These are phyloP conservation scores for Aureobasidium sp. DNA, from an alignment of 2,329 filamentous ascomycete species.

Conservation along the genomic window DNA sequence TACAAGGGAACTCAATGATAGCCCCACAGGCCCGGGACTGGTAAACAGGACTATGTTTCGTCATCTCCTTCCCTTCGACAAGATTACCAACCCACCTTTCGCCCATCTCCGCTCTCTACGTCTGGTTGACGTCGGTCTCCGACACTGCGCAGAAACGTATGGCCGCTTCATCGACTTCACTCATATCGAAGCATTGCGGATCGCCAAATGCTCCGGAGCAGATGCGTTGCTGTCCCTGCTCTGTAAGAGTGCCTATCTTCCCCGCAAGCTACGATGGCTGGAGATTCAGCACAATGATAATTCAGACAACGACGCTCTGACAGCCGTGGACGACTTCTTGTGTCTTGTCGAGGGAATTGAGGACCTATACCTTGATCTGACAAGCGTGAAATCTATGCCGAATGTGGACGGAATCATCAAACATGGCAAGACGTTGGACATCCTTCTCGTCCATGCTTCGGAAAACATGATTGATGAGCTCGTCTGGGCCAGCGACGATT, in stretches of 20 bases:
- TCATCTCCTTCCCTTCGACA: constrained; percentile 41
- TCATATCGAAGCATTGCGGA: constrained; percentile 35
- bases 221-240: constrained; percentile 43
- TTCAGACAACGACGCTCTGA: constrained; percentile 39
- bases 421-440: constrained; percentile 40
- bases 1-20: constrained; percentile 40
- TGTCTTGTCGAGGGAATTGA: constrained; percentile 40
- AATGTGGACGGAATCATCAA: constrained; percentile 37
- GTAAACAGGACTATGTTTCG: constrained; percentile 41
- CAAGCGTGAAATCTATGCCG: constrained; percentile 36
- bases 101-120: constrained; percentile 37
- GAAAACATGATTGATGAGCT: constrained; percentile 30
- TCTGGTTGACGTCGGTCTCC: constrained; percentile 39
- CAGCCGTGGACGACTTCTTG: constrained; percentile 42
- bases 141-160: constrained; percentile 43
- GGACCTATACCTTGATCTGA: constrained; percentile 39
- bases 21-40: constrained; percentile 40
- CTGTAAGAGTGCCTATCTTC: constrained; percentile 39
- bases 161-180: constrained; percentile 42
- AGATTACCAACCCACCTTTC: constrained; percentile 35
- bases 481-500: constrained; percentile 38
- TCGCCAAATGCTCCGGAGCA: constrained; percentile 40
- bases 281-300: constrained; percentile 45
- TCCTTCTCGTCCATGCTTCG: constrained; percentile 39
- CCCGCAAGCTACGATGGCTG: constrained; percentile 38